Base-by-base conservation (phyloP, 2,329 filamentous ascomycete species). In the Lachnellula arida region DNA sequence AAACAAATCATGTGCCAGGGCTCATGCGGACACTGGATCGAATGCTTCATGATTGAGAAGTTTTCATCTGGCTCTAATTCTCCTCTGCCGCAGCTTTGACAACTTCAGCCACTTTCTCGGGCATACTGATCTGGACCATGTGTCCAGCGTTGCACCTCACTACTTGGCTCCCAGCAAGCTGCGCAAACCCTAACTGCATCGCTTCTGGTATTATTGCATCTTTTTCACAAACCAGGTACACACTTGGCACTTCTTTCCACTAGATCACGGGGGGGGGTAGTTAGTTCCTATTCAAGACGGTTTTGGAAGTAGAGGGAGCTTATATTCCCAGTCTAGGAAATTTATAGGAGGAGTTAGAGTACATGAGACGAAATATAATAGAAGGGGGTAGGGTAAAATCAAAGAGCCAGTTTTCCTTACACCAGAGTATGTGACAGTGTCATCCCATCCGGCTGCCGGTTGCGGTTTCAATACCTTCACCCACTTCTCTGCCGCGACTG, bases 61-160 rank as follows among this genome's bases (percentile, higher is more conserved):
- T 32, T 32, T 32, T 9, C 9, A 28, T 9, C 28, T 9, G 28
- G 28, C 28, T 25, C 25, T 32, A 32, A 9, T 32, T 32, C 28
- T 8, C 50, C 23, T 56, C 46, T 2, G 44, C 51, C 42, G 52
- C 54, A n/a, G 28, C 46, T 17, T 48, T 23, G 15, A 60, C 28
- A 37, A 60, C 47, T 23, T 57, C 57, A 12, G 47, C 54, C 12
- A 60, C 57, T 39, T 50, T 60, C 23, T 55, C 54, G 5, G 55
- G 57, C 48, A 52, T 53, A 39, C 51, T 53, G 4, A 60, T 12
- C 51, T 51, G 54, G 6, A 53, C 47, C 51, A 55, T 55, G 51
- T 60, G 52, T 7, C 57, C 57, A 25, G 54, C 43, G 14, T 19
- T 19, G 53, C 51, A 57, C 22, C 42, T 56, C n/a, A 37, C 46